Evolutionary conservation across 768 basidiomycete species (phyloP), one percentile per base, ranked within the genome.

Genomic region (Mycena chlorophos): DNA sequence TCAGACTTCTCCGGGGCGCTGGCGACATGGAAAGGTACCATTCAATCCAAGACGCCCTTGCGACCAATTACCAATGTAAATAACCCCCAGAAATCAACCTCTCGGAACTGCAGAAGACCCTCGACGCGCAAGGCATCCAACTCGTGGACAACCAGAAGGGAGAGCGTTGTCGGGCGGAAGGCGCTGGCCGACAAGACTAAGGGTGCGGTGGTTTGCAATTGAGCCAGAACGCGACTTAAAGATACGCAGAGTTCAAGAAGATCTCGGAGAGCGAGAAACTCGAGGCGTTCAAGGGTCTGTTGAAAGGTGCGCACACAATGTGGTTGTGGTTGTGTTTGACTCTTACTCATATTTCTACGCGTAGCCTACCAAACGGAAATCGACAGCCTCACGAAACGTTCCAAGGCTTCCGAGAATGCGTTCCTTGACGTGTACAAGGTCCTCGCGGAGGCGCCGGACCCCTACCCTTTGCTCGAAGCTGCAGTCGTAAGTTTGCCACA

Each of bases 91-190:
- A 86, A 60, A 89, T 99, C 65, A 88, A 91, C 70, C 81, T 99
- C 49, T 74, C 85, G 19, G 93, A 97, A 60, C 78, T 98, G 25
- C 96, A 98, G 73, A 95, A 93, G 75, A 88, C 86, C 3, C 83
- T 99, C 47, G 95, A 98, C 72, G 77, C 81, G 5, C 96, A 98
- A 58, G 95, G 94, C 3, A 80, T 98, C 29, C 95, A 98, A 72
- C 80, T 99, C 14, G 95, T 99, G 20, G 94, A 98, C 78, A 95
- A 95, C 73, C 95, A 98, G 78, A 99, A 98, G 76, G n/a, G 96
- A 98, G 76, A 93, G 90, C 61, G 80, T 98, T 42, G 79, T 99
- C 2, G 94, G 94, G 10, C 82, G 97, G 39, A 99, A 98, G 72
- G 89, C 87, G 51, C 78, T 99, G 20, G 92, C 96, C 1, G 97